Conservation (phyloP, 129 eudicot genomes). For the Flaveria bidentis region DNA sequence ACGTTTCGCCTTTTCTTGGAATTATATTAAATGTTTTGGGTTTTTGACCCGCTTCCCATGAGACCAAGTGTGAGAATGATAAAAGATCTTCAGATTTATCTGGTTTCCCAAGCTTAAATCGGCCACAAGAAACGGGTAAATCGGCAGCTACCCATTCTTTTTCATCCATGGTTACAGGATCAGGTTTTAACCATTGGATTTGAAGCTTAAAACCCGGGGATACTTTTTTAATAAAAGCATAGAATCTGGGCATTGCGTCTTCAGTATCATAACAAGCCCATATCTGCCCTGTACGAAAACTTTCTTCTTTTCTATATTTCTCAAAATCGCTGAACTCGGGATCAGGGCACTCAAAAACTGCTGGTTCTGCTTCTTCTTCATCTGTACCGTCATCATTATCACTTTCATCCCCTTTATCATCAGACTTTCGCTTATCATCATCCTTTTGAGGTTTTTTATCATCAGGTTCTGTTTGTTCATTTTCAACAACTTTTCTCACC, state of each 20-base stretch:
- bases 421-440: conserved; percentile 16
- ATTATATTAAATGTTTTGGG: conserved; percentile 28
- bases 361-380: conserved; percentile 34
- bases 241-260: conserved; percentile 83
- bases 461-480: conserved; percentile 18
- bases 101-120: conserved; percentile 40
- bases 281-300: conserved; percentile 52
- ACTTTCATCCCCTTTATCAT: conserved; percentile 31
- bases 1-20: conserved; percentile 65
- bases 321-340: conserved; percentile 73
- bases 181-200: conserved; percentile 64
- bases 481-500: conserved; percentile 22
- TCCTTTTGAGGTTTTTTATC: neutral
- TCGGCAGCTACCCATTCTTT: conserved; percentile 46
- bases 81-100: conserved; percentile 40
- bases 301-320: conserved; percentile 35
- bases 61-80: conserved; percentile 61
- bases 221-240: conserved; percentile 49
- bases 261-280: conserved; percentile 70
- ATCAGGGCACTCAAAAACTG: conserved; percentile 49
- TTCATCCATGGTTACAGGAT: conserved; percentile 45
- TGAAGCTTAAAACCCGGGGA: conserved; percentile 39
- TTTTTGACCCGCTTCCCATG: conserved; percentile 36
- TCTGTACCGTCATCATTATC: conserved; percentile 19
- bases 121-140: conserved; percentile 65